Evolutionary conservation across 1,284 basidiomycete genomes (phyloP), one percentile per base, ranked within the genome.

Genomic region (Inonotus hispidus): DNA sequence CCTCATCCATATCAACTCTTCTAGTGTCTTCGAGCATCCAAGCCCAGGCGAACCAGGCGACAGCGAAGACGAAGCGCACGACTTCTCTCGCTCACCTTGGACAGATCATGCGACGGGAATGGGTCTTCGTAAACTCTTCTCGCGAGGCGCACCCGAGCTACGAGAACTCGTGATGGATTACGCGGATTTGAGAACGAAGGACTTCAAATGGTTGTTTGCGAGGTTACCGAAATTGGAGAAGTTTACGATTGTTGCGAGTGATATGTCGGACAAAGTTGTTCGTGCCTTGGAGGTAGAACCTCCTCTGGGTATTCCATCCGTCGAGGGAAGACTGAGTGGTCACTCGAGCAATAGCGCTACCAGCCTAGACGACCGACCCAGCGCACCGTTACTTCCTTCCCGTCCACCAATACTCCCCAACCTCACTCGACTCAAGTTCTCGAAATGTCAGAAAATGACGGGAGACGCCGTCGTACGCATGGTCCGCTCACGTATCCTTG

Each of bases 171-270:
- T 85, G 68, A 90, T 90, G 88, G 85, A 90, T 68, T 87, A 84
- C 65, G 84, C 84, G 53, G 88, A 90, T 71, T 83, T 89, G 81
- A 82, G 88, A 46, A 89, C 87, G 53, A 90, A 89, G 71, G 88
- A 90, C 69, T 90, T 90, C 68, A 68, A 68, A 39, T 88, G 82
- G 75, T 74, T 83, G 50, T 90, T 90, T 65, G 79, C 82, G 61
- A 74, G 77, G 43, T 73, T 88, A 19, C 67, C 69, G 0, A 61
- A 70, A 32, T 73, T 90, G 55, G 79, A 81, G 67, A 79, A 82
- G 56, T 90, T 90, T 69, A 76, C 79, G 56, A 88, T 90, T 67
- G 82, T 85, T 63, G 88, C 85, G 19, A 88, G 85, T 8, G 88
- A 90, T 70, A 87, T 90, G 88, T 86, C 85, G 29, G 78, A 90